phyloP scores from a whole-genome alignment of 1,284 basidiomycete genomes.

The Pascua guehoae region DNA sequence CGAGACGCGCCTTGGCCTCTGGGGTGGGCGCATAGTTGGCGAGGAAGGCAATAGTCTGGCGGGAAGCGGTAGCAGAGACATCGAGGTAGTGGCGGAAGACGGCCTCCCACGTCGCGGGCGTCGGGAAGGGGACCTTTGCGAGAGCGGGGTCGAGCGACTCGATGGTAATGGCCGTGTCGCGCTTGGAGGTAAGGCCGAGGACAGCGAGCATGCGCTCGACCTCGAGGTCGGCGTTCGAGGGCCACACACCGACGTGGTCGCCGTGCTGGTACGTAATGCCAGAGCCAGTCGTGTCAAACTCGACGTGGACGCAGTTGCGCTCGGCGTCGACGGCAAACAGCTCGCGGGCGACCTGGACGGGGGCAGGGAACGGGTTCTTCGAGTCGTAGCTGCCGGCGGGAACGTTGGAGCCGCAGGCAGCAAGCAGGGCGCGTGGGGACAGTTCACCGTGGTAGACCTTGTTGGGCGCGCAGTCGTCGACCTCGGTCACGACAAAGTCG shows the following conservation, averaged over 20 bases:
- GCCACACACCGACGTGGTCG: conserved; percentile 97
- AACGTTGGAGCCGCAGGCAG: conserved; percentile 51
- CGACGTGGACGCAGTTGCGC: conserved; percentile 92
- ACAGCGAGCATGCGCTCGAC: conserved; percentile 83
- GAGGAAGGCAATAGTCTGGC: conserved; percentile 83
- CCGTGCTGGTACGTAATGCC: conserved; percentile 98
- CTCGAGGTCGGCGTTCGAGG: conserved; percentile 85
- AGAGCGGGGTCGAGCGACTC: conserved; percentile 95
- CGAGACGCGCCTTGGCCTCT: conserved; percentile 69
- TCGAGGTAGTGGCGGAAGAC: conserved; percentile 97
- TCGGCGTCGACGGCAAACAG: conserved; percentile 72
- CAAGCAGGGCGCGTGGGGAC: conserved; percentile 74
- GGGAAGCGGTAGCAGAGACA: conserved; percentile 85
- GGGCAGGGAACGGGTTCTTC: conserved; percentile 93
- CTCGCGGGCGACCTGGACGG: conserved; percentile 72
- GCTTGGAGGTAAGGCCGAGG: conserved; percentile 71
- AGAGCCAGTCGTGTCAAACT: conserved; percentile 90
- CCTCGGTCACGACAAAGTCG: conserved; percentile 86
- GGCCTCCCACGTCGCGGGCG: conserved; percentile 89
- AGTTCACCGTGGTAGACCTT: conserved; percentile 92
- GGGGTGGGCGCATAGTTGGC: conserved; percentile 84
- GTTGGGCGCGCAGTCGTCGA: conserved; percentile 64
- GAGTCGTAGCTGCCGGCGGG: conserved; percentile 62
- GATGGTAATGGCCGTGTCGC: conserved; percentile 78
- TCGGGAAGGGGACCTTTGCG: conserved; percentile 98